These are phyloP conservation scores for Aspergillus brunneoviolaceus DNA, from an alignment of 2,329 filamentous ascomycete species.

Conservation along the genomic window DNA sequence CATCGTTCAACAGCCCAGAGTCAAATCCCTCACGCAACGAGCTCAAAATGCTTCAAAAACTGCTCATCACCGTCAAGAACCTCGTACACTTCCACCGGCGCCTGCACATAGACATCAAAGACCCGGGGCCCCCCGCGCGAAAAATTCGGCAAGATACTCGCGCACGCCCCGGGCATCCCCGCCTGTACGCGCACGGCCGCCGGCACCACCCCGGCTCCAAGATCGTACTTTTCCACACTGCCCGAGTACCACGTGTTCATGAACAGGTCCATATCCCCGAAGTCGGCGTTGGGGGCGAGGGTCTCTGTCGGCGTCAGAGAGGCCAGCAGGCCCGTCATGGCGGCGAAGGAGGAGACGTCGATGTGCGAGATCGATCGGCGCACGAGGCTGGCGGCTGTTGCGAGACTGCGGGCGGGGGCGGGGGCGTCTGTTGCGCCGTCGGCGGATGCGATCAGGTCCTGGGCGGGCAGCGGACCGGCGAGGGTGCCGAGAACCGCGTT, in stretches of 20 bases:
- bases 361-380: slow-evolving; percentile 21
- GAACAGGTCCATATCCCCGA: slow-evolving; percentile 22
- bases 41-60: slow-evolving; percentile 23
- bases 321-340: slow-evolving; percentile 16
- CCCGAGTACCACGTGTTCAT: slow-evolving; percentile 27
- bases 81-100: slow-evolving; percentile 16
- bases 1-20: neutral
- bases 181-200: slow-evolving; percentile 17
- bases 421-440: slow-evolving; percentile 1
- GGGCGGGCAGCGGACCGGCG: slow-evolving; percentile 15
- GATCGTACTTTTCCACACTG: slow-evolving; percentile 20
- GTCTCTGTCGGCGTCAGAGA: slow-evolving; percentile 18
- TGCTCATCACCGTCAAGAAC: slow-evolving; percentile 15
- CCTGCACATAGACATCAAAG: slow-evolving; percentile 22
- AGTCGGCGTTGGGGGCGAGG: slow-evolving; percentile 17
- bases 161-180: slow-evolving; percentile 14
- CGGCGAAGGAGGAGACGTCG: slow-evolving; percentile 13
- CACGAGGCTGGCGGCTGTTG: slow-evolving; percentile 18
- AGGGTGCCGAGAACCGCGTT: slow-evolving; percentile 21
- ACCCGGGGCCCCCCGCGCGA: slow-evolving; percentile 7
- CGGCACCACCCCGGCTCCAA: slow-evolving; percentile 18
- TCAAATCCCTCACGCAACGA: slow-evolving; percentile 11
- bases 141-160: slow-evolving; percentile 21
- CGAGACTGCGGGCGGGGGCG: slow-evolving; percentile 9
- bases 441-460: slow-evolving; percentile 6